phyloP scores from a whole-genome alignment of 805 yeast species.

The Hanseniaspora jakobsenii region DNA sequence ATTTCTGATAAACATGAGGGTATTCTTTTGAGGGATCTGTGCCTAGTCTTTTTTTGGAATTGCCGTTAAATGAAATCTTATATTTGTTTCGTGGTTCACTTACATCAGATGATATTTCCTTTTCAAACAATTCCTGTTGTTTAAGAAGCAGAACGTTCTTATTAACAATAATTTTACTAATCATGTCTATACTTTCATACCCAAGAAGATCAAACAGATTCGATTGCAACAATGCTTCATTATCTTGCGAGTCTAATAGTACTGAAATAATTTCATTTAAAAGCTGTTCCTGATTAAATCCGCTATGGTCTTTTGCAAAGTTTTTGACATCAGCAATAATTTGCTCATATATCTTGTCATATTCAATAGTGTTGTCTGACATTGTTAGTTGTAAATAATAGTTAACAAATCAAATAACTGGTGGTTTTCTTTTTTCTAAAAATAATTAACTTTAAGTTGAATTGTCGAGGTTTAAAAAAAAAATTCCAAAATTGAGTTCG shows the following conservation, averaged over 20 bases:
- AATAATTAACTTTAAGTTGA: too few species aligned
- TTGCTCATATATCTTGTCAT: not conserved
- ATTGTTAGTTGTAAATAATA: not conserved
- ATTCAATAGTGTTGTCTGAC: not conserved
- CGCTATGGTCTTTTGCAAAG: slow-evolving; percentile 23
- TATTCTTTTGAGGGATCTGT: slow-evolving; percentile 36
- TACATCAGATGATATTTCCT: slow-evolving; percentile 35
- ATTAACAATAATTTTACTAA: slow-evolving; percentile 47
- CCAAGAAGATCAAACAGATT: slow-evolving; percentile 71
- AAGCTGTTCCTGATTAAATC: not conserved
- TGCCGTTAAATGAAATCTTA: slow-evolving; percentile 34
- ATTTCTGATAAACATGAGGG: slow-evolving; percentile 76
- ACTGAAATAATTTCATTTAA: slow-evolving; percentile 1
- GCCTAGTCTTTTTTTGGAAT: slow-evolving; percentile 36
- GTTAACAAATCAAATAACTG: not conserved
- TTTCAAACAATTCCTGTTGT: slow-evolving; percentile 18
- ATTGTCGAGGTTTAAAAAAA: too few species aligned
- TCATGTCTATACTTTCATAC: slow-evolving; percentile 71
- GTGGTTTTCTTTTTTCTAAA: too few species aligned
- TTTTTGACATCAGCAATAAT: not conserved
- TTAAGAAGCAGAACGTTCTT: slow-evolving; percentile 27
- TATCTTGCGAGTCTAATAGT: slow-evolving; percentile 27
- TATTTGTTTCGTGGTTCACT: slow-evolving; percentile 38
- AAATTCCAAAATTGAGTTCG: too few species aligned
- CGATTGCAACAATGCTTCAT: slow-evolving; percentile 56